Conservation (phyloP, 139 green algal species). For the Tetraselmis chui region DNA sequence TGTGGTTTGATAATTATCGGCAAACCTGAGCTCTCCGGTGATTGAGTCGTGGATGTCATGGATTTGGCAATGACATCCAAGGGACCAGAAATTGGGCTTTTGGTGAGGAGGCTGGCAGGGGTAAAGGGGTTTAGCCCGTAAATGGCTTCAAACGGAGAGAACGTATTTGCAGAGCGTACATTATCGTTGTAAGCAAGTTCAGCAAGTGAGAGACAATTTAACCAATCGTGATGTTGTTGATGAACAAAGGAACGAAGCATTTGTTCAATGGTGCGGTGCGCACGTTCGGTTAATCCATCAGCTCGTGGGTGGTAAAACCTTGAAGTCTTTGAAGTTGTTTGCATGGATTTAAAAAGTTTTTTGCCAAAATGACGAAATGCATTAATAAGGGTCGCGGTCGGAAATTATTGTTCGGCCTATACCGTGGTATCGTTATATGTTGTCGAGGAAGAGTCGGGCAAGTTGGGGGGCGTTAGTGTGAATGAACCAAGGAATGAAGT, state of each 20-base stretch:
- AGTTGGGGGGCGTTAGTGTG: slow-evolving; percentile 19
- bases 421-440: slow-evolving; percentile 39
- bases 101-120: not conserved
- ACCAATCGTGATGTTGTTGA: slow-evolving; percentile 34
- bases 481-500: not conserved
- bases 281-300: slow-evolving; percentile 60
- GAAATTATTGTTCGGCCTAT: slow-evolving; percentile 36
- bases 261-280: slow-evolving; percentile 48
- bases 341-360: slow-evolving; percentile 21
- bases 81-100: no score
- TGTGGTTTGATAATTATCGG: no score
- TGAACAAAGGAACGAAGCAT: slow-evolving; percentile 31
- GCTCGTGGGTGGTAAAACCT: slow-evolving; percentile 49
- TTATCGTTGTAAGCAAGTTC: not conserved
- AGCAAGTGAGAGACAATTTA: no score
- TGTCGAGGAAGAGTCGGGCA: no score
- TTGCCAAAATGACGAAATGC: slow-evolving; percentile 50
- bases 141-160: not conserved
- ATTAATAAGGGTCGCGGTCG: slow-evolving; percentile 38
- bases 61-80: no score
- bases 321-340: slow-evolving; percentile 34
- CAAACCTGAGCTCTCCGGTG: no score
- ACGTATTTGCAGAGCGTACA: not conserved
- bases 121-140: not conserved
- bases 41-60: no score